A percentile compares a stretch with the other conserved stretches of the same genome.
phyloP scores from a whole-genome alignment of 2,329 filamentous ascomycete species.

The Pseudodiploospora longispora region DNA sequence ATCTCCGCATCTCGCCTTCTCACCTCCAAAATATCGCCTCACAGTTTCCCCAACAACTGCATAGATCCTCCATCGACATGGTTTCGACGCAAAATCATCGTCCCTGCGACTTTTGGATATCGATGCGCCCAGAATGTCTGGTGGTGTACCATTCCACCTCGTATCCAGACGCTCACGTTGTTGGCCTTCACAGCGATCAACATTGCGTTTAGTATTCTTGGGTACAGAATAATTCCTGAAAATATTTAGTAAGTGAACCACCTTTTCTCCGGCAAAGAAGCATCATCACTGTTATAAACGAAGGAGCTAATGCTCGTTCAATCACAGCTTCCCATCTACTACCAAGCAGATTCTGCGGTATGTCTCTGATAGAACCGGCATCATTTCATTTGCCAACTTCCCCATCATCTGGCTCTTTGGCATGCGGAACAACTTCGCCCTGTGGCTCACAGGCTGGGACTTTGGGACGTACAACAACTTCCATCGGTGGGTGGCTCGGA shows the following conservation, averaged over 20 bases:
- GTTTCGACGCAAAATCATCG: conserved; percentile 24
- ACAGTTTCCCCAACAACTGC: conserved; percentile 1
- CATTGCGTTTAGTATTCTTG: conserved; percentile 24
- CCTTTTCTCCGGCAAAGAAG: not conserved
- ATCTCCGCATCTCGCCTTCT: conserved; percentile 7
- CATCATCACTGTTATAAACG: not conserved
- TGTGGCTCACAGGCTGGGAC: conserved; percentile 62
- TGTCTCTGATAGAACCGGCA: conserved; percentile 54
- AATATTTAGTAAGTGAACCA: conserved; percentile 31
- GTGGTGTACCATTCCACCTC: conserved; percentile 36
- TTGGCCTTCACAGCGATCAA: conserved; percentile 30
- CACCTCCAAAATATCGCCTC: not conserved
- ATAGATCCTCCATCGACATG: conserved; percentile 14
- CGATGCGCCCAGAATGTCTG: conserved; percentile 34
- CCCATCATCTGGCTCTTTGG: conserved; percentile 60
- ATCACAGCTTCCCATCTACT: conserved; percentile 23
- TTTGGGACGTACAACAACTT: conserved; percentile 60
- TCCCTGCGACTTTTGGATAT: conserved; percentile 37
- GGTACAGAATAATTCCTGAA: conserved; percentile 28
- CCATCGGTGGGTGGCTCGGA: conserved; percentile 57
- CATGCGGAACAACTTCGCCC: conserved; percentile 56
- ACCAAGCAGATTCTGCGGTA: conserved; percentile 40
- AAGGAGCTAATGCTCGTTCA: not conserved
- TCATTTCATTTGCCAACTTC: conserved; percentile 56
- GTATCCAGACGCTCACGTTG: conserved; percentile 34